Percentiles rank a stretch among this genome's conserved stretches.
Conservation (phyloP, 169 alveolate species). For the Plasmodium billcollinsi region DNA sequence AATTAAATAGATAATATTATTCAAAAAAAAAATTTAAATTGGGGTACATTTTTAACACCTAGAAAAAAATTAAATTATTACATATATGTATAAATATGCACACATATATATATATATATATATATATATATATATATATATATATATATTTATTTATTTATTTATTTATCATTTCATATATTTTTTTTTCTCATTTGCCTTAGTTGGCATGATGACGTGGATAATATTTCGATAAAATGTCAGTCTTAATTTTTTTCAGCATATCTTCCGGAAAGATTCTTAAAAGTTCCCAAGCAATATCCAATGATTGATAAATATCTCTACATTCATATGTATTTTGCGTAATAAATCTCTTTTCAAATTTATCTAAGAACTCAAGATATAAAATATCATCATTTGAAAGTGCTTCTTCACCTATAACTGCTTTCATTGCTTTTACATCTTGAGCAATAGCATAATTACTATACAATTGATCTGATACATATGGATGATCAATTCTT, state of each 20-base stretch:
- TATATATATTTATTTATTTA: not conserved
- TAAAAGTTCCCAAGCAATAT: slow-evolving; percentile 98
- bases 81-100: not conserved
- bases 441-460: slow-evolving; percentile 99
- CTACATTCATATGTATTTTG: slow-evolving; percentile 99
- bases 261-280: slow-evolving; percentile 99
- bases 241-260: slow-evolving; percentile 96
- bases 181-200: not conserved
- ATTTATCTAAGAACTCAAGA: slow-evolving; percentile 98
- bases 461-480: slow-evolving; percentile 99
- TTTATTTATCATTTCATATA: not conserved
- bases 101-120: not conserved
- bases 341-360: slow-evolving; percentile 97
- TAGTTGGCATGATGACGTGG: slow-evolving; percentile 80
- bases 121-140: not conserved
- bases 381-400: slow-evolving; percentile 97
- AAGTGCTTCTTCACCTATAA: slow-evolving; percentile 99
- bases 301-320: slow-evolving; percentile 97
- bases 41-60: no score
- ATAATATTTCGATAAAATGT: slow-evolving; percentile 83
- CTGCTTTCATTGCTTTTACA: slow-evolving; percentile 99
- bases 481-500: slow-evolving; percentile 99
- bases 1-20: no score
- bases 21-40: no score
- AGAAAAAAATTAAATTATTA: not conserved